Conservation (phyloP, 768 basidiomycete genomes). For the Amanita pallidorosea region DNA sequence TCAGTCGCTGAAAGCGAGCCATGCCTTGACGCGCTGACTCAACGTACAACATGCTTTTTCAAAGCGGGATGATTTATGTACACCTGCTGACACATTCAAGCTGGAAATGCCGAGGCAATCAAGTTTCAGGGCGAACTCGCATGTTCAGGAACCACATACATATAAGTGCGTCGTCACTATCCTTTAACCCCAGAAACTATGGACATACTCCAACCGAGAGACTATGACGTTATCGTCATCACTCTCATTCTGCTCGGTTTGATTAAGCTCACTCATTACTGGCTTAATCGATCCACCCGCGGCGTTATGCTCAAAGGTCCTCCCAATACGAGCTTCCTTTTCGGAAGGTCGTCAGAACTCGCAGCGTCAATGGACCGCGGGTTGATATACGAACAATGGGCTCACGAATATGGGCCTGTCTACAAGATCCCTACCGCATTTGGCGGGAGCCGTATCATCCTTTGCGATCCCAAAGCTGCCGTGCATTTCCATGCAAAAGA, state of each 20-base stretch:
- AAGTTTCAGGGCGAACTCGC: no score
- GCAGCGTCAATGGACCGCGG: conserved; percentile 18
- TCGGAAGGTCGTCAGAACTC: conserved; percentile 26
- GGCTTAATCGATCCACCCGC: conserved; percentile 7
- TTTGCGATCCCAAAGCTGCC: conserved; percentile 17
- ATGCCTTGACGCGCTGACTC: no score
- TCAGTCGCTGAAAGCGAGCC: no score
- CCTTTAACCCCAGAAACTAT: no score
- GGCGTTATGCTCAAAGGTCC: conserved; percentile 30
- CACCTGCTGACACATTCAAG: no score
- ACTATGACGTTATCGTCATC: not conserved
- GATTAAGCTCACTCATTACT: conserved; percentile 1
- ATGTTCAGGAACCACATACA: no score
- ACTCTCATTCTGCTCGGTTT: conserved; percentile 4
- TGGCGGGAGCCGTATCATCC: conserved; percentile 13
- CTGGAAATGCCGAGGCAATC: no score
- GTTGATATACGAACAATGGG: conserved; percentile 19
- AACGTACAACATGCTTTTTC: no score
- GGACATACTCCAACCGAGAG: not conserved
- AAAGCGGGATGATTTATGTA: no score
- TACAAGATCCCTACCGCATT: conserved; percentile 11
- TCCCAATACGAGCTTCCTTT: conserved; percentile 26
- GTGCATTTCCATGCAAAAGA: conserved; percentile 16
- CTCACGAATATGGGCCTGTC: conserved; percentile 15
- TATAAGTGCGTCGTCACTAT: no score